Evolutionary conservation across 2,329 filamentous ascomycete genomes (phyloP).

Genomic region (Colletotrichum abscissum): DNA sequence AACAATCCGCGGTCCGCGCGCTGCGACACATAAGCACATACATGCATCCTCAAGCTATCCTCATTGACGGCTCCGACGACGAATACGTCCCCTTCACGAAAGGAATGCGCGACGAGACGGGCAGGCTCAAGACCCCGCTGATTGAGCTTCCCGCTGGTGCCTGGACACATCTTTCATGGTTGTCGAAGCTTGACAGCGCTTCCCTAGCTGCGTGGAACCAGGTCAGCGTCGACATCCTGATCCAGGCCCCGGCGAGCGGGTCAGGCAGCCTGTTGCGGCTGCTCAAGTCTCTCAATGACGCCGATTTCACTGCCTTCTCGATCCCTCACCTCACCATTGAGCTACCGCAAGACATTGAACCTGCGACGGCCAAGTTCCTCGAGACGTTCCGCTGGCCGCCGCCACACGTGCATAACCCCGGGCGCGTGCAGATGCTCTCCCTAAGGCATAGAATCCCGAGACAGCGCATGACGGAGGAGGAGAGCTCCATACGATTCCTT

Average conservation of each 20-base stretch:
- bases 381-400: slow-evolving; percentile 76
- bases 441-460: slow-evolving; percentile 79
- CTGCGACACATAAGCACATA: slow-evolving; percentile 78
- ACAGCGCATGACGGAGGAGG: slow-evolving; percentile 70
- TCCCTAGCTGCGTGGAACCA: slow-evolving; percentile 83
- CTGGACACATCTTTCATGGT: slow-evolving; percentile 76
- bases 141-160: slow-evolving; percentile 79
- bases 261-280: slow-evolving; percentile 82
- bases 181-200: slow-evolving; percentile 79
- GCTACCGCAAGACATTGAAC: slow-evolving; percentile 77
- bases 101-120: slow-evolving; percentile 67
- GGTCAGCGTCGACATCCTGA: slow-evolving; percentile 82
- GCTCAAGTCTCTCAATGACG: slow-evolving; percentile 78
- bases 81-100: slow-evolving; percentile 78
- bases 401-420: slow-evolving; percentile 43
- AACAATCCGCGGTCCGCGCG: slow-evolving; percentile 71
- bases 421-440: slow-evolving; percentile 63
- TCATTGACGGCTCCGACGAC: slow-evolving; percentile 74
- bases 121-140: slow-evolving; percentile 66
- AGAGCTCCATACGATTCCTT: slow-evolving; percentile 79
- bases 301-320: slow-evolving; percentile 79
- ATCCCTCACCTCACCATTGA: slow-evolving; percentile 86
- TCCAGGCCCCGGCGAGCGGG: slow-evolving; percentile 78
- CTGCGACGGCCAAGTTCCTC: slow-evolving; percentile 71
- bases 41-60: slow-evolving; percentile 80